Evolutionary conservation across 306 rosid genomes (phyloP).

Genomic region (Quercus glauca): DNA sequence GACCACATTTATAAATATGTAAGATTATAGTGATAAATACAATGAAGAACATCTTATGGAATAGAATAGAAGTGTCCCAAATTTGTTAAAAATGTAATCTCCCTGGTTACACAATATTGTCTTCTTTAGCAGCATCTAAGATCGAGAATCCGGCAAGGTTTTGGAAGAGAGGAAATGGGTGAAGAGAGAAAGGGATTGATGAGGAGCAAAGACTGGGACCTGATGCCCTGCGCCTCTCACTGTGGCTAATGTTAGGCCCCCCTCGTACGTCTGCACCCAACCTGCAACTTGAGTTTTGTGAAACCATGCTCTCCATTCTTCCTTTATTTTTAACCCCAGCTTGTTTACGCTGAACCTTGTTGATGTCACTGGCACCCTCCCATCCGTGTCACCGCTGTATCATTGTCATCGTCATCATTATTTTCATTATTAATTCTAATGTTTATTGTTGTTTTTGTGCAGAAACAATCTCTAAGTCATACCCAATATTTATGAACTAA

Average conservation of each 20-base stretch:
- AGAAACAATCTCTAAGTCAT: too few relatives aligned
- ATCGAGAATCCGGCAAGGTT: constrained; percentile 39
- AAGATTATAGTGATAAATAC: too few relatives aligned
- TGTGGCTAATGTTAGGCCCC: constrained; percentile 54
- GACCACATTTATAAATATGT: too few relatives aligned
- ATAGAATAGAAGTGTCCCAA: too few relatives aligned
- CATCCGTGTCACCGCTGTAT: constrained; percentile 65
- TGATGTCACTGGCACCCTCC: constrained; percentile 64
- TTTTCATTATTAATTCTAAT: too few relatives aligned
- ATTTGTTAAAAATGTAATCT: not conserved
- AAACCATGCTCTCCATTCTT: constrained; percentile 67
- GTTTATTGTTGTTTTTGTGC: too few relatives aligned
- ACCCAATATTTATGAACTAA: too few relatives aligned
- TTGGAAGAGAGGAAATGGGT: constrained; percentile 50
- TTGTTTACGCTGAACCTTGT: constrained; percentile 55
- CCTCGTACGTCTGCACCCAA: constrained; percentile 52
- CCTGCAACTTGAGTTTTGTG: constrained; percentile 49
- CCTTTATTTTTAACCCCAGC: constrained; percentile 33
- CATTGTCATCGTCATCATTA: not conserved
- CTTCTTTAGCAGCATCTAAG: not conserved
- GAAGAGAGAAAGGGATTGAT: constrained; percentile 50
- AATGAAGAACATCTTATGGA: too few relatives aligned
- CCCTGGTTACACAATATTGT: too few relatives aligned
- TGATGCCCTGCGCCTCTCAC: constrained; percentile 85
- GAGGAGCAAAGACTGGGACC: constrained; percentile 51